A percentile compares a stretch with the other conserved stretches of the same genome.
Evolutionary conservation across 1,139 yeast genomes (phyloP).

Genomic region (Taiozyma onychis): DNA sequence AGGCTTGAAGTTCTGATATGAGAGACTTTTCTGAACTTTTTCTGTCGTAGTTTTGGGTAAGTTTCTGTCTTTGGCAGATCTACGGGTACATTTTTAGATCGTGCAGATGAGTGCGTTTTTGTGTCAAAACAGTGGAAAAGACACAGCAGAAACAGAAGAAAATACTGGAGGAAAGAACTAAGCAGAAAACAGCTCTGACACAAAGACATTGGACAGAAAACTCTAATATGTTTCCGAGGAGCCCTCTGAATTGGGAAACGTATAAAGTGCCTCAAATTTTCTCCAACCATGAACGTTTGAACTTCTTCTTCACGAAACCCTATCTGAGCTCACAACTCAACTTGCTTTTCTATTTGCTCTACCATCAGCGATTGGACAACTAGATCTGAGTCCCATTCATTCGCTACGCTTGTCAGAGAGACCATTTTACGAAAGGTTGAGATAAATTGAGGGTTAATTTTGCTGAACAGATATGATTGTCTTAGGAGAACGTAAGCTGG

Average conservation of each 20-base stretch:
- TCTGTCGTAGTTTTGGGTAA: not conserved
- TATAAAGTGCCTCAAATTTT: not conserved
- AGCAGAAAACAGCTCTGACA: not conserved
- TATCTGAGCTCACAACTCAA: not conserved
- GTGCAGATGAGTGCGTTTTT: not conserved
- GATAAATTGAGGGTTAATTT: too few relatives aligned
- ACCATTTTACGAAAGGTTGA: too few relatives aligned
- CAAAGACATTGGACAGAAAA: not conserved
- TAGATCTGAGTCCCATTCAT: not conserved
- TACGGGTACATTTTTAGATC: not conserved
- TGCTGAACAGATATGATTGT: not conserved
- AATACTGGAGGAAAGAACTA: not conserved
- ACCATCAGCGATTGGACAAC: not conserved
- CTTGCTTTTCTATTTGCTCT: not conserved
- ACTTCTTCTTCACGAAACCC: not conserved
- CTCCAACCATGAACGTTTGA: not conserved
- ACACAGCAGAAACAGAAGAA: not conserved
- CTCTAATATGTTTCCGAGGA: not conserved
- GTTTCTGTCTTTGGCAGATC: not conserved
- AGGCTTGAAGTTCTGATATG: not conserved
- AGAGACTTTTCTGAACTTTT: not conserved
- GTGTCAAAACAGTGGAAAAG: not conserved
- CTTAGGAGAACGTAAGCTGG: conserved; percentile 2
- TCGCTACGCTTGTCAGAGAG: too few relatives aligned
- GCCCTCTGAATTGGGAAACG: not conserved